Percentiles rank a stretch among this genome's conserved stretches.
Evolutionary conservation across 768 basidiomycete genomes (phyloP).

Genomic region (Butyriboletus loyo): DNA sequence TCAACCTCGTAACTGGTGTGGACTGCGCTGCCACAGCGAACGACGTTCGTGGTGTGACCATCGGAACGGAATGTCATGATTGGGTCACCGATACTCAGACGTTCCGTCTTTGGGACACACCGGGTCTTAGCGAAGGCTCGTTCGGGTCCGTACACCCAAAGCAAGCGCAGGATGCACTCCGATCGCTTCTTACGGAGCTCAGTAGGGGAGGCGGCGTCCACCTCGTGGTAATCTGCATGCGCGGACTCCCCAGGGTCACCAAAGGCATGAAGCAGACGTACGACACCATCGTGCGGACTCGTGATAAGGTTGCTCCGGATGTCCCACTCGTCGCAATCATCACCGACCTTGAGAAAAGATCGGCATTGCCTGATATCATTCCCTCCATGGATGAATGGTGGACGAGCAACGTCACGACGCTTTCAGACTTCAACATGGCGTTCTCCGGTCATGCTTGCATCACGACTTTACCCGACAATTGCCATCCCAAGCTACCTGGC

Average conservation of each 20-base stretch:
- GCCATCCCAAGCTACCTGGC: constrained; percentile 19
- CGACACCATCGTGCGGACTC: constrained; percentile 18
- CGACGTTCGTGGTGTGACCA: constrained; percentile 24
- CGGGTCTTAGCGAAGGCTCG: constrained; percentile 30
- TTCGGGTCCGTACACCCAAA: constrained; percentile 22
- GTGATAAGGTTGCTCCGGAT: constrained; percentile 14
- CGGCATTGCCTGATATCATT: constrained; percentile 11
- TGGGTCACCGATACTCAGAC: constrained; percentile 13
- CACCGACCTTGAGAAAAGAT: constrained; percentile 34
- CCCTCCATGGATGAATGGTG: constrained; percentile 40
- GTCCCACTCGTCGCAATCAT: constrained; percentile 27
- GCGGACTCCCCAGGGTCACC: constrained; percentile 24
- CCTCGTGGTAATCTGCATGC: constrained; percentile 27
- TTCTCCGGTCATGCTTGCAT: constrained; percentile 29
- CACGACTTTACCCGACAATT: constrained; percentile 20
- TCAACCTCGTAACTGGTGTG: constrained; percentile 27
- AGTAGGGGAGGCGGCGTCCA: constrained; percentile 19
- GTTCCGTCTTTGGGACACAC: constrained; percentile 32
- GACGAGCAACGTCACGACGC: constrained; percentile 28
- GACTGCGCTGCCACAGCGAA: constrained; percentile 22
- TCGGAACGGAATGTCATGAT: constrained; percentile 17
- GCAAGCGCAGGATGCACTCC: constrained; percentile 24
- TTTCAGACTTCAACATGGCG: constrained; percentile 30
- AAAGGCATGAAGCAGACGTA: constrained; percentile 29
- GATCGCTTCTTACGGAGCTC: constrained; percentile 25